A percentile compares a stretch with the other conserved stretches of the same genome.
Conservation (phyloP, 169 alveolate species). For the Eimeria acervulina region DNA sequence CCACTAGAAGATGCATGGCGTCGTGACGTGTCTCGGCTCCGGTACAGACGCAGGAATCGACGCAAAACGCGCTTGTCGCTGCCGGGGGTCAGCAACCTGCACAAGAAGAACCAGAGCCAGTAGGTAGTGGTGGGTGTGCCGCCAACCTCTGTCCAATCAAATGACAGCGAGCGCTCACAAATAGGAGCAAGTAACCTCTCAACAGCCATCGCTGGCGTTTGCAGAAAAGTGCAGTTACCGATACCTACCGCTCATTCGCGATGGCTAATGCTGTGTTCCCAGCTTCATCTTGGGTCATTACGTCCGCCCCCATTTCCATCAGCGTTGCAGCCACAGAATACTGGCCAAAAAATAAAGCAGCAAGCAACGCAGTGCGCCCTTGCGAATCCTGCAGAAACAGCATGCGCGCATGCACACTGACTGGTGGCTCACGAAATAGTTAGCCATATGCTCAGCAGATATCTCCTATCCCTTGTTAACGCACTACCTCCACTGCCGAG, state of each 20-base stretch:
- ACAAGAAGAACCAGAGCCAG: not conserved
- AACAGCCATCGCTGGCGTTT: not conserved
- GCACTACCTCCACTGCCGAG: not conserved
- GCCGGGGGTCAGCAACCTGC: conserved; percentile 83
- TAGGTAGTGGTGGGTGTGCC: not conserved
- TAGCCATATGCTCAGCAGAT: not conserved
- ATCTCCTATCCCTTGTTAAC: not conserved
- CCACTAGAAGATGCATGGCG: conserved; percentile 72
- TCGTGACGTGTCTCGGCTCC: conserved; percentile 76
- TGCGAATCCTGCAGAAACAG: conserved; percentile 70
- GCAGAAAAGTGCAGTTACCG: not conserved
- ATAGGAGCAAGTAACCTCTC: not conserved
- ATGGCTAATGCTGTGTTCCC: conserved; percentile 82
- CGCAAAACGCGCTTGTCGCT: conserved; percentile 84
- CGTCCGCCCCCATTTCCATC: conserved; percentile 85
- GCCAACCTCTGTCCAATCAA: not conserved
- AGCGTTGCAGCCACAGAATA: conserved; percentile 80
- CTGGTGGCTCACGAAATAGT: not conserved
- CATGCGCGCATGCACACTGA: not conserved
- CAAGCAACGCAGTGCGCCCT: conserved; percentile 84
- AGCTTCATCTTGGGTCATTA: conserved; percentile 77
- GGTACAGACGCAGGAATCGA: conserved; percentile 78
- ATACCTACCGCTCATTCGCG: conserved; percentile 81
- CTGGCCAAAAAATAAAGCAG: conserved; percentile 84
- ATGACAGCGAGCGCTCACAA: not conserved